A percentile compares a stretch with the other conserved stretches of the same genome.
These are phyloP conservation scores for Candida oleophila DNA, from an alignment of 805 yeast species.

Conservation along the genomic window DNA sequence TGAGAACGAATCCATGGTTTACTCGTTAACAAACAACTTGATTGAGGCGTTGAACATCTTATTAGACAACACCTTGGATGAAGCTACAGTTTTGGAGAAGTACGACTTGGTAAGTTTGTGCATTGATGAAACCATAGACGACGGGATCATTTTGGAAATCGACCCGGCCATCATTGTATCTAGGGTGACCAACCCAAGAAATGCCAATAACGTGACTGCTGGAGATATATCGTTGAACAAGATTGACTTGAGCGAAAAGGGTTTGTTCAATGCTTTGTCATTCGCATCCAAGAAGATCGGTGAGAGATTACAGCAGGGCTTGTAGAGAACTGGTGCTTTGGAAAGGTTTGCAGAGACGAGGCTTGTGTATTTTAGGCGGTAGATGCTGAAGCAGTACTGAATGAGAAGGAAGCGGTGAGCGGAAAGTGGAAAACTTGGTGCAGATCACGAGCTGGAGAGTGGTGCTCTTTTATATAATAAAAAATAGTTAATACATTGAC, in stretches of 20 bases:
- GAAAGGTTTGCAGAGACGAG: too few species aligned
- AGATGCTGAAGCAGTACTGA: background rate
- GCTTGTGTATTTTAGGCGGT: too few species aligned
- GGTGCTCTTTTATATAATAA: background rate
- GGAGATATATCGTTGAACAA: slow-evolving; percentile 55
- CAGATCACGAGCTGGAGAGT: background rate
- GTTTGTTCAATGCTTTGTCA: slow-evolving; percentile 79
- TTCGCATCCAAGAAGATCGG: slow-evolving; percentile 75
- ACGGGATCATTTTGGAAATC: slow-evolving; percentile 88
- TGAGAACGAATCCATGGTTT: slow-evolving; percentile 84
- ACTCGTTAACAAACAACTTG: slow-evolving; percentile 72
- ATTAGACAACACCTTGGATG: slow-evolving; percentile 70
- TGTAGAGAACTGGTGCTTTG: too few species aligned
- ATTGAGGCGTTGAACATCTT: slow-evolving; percentile 80
- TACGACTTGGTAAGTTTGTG: slow-evolving; percentile 85
- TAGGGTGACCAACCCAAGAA: slow-evolving; percentile 86
- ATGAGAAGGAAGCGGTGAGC: background rate
- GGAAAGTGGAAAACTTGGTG: background rate
- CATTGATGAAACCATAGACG: slow-evolving; percentile 89
- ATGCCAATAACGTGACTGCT: slow-evolving; percentile 34
- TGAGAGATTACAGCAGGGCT: slow-evolving; percentile 47
- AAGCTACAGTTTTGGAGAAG: slow-evolving; percentile 70
- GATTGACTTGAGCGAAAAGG: slow-evolving; percentile 70
- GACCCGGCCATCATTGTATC: slow-evolving; percentile 85
- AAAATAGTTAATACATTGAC: background rate